These are phyloP conservation scores for Albugo laibachii DNA, from an alignment of 352 stramenopile species.

Conservation along the genomic window DNA sequence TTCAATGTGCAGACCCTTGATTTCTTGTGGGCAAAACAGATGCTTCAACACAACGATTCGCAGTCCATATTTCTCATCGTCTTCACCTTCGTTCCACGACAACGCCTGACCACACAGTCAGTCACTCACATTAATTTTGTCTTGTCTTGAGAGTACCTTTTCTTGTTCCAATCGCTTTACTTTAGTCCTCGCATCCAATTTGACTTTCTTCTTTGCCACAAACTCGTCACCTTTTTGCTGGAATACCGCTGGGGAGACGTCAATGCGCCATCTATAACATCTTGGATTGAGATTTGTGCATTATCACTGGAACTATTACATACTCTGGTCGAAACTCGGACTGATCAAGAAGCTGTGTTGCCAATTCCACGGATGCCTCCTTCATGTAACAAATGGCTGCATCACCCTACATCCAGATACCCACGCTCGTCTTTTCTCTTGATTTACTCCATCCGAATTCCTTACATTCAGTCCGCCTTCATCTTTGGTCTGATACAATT, in stretches of 20 bases:
- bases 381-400: slow-evolving; percentile 92
- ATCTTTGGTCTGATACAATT: slow-evolving; percentile 86
- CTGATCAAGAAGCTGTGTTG: slow-evolving; percentile 86
- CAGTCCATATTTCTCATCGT: slow-evolving; percentile 77
- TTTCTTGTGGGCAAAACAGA: slow-evolving; percentile 84
- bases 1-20: slow-evolving; percentile 20
- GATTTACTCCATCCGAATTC: not conserved
- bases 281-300: slow-evolving; percentile 7
- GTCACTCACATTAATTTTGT: slow-evolving; percentile 25
- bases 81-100: slow-evolving; percentile 90
- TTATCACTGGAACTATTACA: slow-evolving; percentile 15
- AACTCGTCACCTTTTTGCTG: slow-evolving; percentile 72
- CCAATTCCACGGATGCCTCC: slow-evolving; percentile 87
- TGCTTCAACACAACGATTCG: slow-evolving; percentile 94
- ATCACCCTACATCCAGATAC: slow-evolving; percentile 51
- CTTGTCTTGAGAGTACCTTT: slow-evolving; percentile 21
- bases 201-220: slow-evolving; percentile 56
- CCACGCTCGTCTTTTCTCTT: not conserved
- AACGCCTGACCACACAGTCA: slow-evolving; percentile 59
- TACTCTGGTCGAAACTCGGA: slow-evolving; percentile 66
- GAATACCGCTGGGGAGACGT: slow-evolving; percentile 69
- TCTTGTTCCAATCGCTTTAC: slow-evolving; percentile 77
- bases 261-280: slow-evolving; percentile 40
- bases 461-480: slow-evolving; percentile 75
- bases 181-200: slow-evolving; percentile 65